Conservation (phyloP, 1,139 yeast species). For the Spathaspora sp. region DNA sequence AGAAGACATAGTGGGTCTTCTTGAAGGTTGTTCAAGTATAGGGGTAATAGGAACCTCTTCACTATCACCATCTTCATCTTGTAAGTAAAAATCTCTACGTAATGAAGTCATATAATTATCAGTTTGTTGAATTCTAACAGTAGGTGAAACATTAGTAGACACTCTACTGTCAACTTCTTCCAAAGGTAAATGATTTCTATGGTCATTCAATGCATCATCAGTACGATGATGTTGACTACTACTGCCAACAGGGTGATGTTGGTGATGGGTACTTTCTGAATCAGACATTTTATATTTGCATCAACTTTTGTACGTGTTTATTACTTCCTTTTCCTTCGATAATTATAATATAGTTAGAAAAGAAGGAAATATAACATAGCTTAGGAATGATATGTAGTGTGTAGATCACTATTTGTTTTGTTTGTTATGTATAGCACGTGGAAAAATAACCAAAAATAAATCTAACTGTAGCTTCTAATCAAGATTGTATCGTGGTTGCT, state of each 20-base stretch:
- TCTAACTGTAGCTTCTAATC: background rate
- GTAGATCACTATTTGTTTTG: too few relatives aligned
- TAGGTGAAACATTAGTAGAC: background rate
- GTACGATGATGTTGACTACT: constrained; percentile 30
- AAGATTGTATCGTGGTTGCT: background rate
- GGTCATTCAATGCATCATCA: constrained; percentile 55
- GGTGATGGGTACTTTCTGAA: constrained; percentile 33
- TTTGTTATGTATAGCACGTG: too few relatives aligned
- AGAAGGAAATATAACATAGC: background rate
- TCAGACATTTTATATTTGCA: constrained; percentile 38
- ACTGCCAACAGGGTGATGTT: constrained; percentile 29
- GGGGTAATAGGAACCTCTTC: constrained; percentile 5
- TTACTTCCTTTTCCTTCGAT: background rate
- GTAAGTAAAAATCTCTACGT: constrained; percentile 15
- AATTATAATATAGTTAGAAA: background rate
- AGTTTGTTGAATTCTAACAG: constrained; percentile 2
- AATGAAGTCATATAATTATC: constrained; percentile 12
- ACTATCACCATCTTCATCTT: constrained; percentile 8
- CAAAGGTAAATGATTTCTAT: constrained; percentile 45
- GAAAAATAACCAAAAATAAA: background rate
- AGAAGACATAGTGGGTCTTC: constrained; percentile 12
- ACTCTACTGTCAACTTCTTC: background rate
- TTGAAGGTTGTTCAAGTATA: constrained; percentile 9
- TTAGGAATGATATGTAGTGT: background rate
- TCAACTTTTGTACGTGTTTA: background rate